phyloP scores from a whole-genome alignment of 225 moss, liverwort and hornwort species.

The Pseudisothecium myosuroides region DNA sequence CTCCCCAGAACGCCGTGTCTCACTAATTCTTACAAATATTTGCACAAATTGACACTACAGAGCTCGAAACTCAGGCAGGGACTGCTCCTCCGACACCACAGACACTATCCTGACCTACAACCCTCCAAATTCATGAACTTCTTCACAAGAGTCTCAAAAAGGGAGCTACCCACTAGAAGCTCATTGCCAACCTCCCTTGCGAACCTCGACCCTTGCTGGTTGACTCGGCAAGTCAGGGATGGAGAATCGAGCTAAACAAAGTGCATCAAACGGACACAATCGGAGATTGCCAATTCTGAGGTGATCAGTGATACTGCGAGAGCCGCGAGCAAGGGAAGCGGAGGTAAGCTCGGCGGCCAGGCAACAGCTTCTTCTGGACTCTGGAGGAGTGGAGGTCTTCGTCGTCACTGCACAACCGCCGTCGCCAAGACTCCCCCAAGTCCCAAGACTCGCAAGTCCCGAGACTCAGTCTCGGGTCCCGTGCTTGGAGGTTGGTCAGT shows the following conservation, averaged over 20 bases:
- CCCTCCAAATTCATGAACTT: neutral
- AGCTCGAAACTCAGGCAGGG: neutral
- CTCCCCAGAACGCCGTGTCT: neutral
- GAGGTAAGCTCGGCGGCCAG: neutral
- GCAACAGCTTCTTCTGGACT: slow-evolving; percentile 3
- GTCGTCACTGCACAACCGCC: neutral
- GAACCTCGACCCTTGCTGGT: neutral
- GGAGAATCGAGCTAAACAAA: neutral
- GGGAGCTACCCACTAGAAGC: neutral
- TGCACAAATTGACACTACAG: neutral
- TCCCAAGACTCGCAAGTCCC: neutral
- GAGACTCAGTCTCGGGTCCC: neutral
- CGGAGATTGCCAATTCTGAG: neutral
- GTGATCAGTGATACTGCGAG: neutral
- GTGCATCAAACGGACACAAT: slow-evolving; percentile 12
- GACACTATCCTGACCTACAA: neutral
- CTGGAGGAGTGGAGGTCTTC: neutral
- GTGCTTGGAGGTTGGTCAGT: neutral
- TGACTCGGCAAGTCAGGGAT: neutral
- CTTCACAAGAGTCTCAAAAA: neutral
- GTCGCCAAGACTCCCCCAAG: neutral
- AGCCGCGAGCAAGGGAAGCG: neutral
- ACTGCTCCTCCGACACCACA: neutral
- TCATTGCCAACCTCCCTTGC: neutral
- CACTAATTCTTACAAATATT: neutral